A percentile compares a stretch with the other conserved stretches of the same genome.
Conservation (phyloP, 129 eudicot species). For the Artemisia annua region DNA sequence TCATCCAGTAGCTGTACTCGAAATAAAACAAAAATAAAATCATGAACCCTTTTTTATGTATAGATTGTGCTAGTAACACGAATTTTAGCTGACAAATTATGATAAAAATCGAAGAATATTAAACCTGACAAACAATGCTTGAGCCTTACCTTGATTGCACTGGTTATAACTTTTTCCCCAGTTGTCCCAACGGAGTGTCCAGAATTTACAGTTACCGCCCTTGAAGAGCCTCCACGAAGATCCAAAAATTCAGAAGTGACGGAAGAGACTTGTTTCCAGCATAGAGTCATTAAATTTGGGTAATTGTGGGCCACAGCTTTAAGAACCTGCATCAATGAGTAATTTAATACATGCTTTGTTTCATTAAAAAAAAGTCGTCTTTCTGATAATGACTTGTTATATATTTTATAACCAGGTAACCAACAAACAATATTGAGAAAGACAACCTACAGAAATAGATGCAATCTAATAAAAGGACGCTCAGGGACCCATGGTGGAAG, state of each 20-base stretch:
- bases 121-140: neutral
- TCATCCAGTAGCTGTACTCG: slow-evolving; percentile 75
- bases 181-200: slow-evolving; percentile 43
- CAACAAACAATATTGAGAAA: neutral
- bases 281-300: slow-evolving; percentile 60
- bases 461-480: too few relatives aligned
- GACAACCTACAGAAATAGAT: neutral
- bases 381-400: neutral
- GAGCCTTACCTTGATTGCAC: slow-evolving; percentile 68
- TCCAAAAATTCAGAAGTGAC: slow-evolving; percentile 40
- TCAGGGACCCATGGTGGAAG: neutral
- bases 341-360: neutral
- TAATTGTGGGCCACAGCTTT: slow-evolving; percentile 95
- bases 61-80: slow-evolving; percentile 10
- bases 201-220: slow-evolving; percentile 42
- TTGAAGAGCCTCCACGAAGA: slow-evolving; percentile 35
- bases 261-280: slow-evolving; percentile 74
- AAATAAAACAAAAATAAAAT: neutral
- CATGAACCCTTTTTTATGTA: neutral
- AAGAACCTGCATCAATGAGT: slow-evolving; percentile 72
- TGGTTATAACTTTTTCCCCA: slow-evolving; percentile 62
- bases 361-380: neutral
- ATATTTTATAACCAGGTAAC: neutral
- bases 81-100: neutral
- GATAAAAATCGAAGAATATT: neutral